Evolutionary conservation across 495 filamentous ascomycete species (phyloP).

Genomic region (Parachaetomium inaequale): DNA sequence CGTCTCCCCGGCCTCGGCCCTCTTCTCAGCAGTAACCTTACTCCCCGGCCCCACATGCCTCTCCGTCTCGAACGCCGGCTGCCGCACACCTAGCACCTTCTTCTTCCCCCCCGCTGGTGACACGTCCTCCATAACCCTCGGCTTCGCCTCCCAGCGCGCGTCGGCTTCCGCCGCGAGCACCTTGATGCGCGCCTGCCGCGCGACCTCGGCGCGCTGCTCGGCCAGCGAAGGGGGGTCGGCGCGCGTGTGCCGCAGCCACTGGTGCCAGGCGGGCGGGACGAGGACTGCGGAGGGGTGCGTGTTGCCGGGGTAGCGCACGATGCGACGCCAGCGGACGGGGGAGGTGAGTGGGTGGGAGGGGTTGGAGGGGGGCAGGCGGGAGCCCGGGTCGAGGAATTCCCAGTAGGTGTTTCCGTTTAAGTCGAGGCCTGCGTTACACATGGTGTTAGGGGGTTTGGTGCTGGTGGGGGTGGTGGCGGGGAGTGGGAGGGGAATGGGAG

Average conservation of each 20-base stretch:
- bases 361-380: not conserved
- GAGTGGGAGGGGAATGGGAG: conserved; percentile 14
- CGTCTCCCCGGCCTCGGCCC: not conserved
- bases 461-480: not conserved
- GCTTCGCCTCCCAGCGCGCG: conserved; percentile 78
- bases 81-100: not conserved
- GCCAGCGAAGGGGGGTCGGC: conserved; percentile 61
- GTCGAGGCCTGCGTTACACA: conserved; percentile 63
- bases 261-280: conserved; percentile 78
- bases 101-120: conserved; percentile 3
- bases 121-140: conserved; percentile 34
- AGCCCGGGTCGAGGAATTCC: conserved; percentile 71
- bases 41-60: not conserved
- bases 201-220: conserved; percentile 70
- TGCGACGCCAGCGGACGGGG: conserved; percentile 47
- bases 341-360: conserved; percentile 21
- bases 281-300: conserved; percentile 64
- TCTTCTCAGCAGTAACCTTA: not conserved
- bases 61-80: conserved; percentile 7
- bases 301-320: conserved; percentile 62
- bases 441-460: not conserved
- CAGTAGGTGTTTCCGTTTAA: conserved; percentile 89
- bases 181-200: conserved; percentile 66
- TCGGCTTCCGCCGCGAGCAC: conserved; percentile 74
- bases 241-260: conserved; percentile 90